A percentile compares a stretch with the other conserved stretches of the same genome.
Evolutionary conservation across 139 green algal species (phyloP).

Genomic region (Tetradesmus obliquus): DNA sequence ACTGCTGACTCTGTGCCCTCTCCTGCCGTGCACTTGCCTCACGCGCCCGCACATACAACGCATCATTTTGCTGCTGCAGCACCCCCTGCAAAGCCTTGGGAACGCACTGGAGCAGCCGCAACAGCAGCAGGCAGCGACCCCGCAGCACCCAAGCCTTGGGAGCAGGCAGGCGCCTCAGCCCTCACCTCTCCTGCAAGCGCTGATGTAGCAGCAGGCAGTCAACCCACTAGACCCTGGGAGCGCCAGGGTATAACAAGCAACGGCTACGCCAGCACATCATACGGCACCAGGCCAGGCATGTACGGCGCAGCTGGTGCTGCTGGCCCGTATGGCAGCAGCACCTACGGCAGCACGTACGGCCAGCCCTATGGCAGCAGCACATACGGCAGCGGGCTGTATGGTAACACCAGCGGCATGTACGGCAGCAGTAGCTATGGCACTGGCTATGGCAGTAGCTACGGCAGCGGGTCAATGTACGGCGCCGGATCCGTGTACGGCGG

Average conservation of each 20-base stretch:
- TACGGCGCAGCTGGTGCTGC: constrained; percentile 26
- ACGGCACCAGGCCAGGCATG: neutral
- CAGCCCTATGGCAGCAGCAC: constrained; percentile 33
- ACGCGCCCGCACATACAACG: too few relatives aligned
- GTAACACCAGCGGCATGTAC: constrained; percentile 19
- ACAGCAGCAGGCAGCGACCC: constrained; percentile 4
- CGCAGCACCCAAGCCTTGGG: constrained; percentile 67
- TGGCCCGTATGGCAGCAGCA: constrained; percentile 31
- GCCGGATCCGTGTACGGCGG: constrained; percentile 56
- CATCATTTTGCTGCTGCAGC: constrained; percentile 22
- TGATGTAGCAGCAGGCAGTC: constrained; percentile 5
- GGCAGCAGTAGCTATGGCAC: constrained; percentile 32
- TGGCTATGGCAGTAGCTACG: constrained; percentile 31
- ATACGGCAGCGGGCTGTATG: constrained; percentile 47
- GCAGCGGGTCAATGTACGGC: constrained; percentile 49
- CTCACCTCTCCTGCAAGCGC: neutral
- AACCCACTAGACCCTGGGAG: constrained; percentile 59
- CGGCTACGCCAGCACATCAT: constrained; percentile 39
- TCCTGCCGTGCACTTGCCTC: neutral
- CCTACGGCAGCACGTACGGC: constrained; percentile 38
- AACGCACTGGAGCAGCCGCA: constrained; percentile 42
- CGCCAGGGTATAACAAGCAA: constrained; percentile 21
- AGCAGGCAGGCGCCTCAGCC: constrained; percentile 31
- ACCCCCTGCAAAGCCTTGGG: constrained; percentile 76
- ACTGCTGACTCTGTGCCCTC: neutral